Base-by-base conservation (phyloP, 306 rosid species). In the Lotus japonicus region DNA sequence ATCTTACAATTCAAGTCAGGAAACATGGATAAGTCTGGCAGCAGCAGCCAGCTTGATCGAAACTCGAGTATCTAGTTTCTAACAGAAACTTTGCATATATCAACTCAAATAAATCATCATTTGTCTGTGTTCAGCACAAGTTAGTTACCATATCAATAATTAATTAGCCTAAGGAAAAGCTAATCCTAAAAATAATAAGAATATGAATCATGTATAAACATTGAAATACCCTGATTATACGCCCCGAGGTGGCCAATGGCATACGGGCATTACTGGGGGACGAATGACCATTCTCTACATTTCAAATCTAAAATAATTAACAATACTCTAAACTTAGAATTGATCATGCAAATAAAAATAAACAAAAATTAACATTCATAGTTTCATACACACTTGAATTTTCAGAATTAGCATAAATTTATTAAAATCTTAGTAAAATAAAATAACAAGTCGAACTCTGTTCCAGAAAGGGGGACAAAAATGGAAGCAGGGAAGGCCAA, bases 81-180 rank as follows among this genome's bases (percentile, higher is more conserved):
- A 86, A 82, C 61, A 94, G 86, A 83, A 84, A 88, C 80, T 80
- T 94, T 0, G 89, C 75, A 57, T 97, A 94, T 77, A 94, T 85
- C 65, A 94, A 94, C 68, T 94, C 99, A 35, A 90, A 88, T 75
- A 94, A 94, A 6, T 90, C 99, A 64, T 94, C 99, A 5, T 88
- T 87, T 43, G 90, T 97, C 99, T 94, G 89, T 7, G 12, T n/a
- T n/a, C n/a, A n/a, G n/a, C n/a, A n/a, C n/a, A n/a, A n/a, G n/a
- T n/a, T n/a, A 49, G 45, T 19, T 23, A 79, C 39, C 8, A 26
- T 61, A 53, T 56, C 58, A 28, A 43, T 9, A 51, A 42, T 11
- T 49, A 21, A 39, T 55, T 10, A 58, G 11, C 51, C 33, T 17
- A 19, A 10, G 9, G 15, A 55, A 36, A 65, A 61, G 1, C 13